Base-by-base conservation (phyloP, 139 green algal genomes). In the Chlorella sp. region DNA sequence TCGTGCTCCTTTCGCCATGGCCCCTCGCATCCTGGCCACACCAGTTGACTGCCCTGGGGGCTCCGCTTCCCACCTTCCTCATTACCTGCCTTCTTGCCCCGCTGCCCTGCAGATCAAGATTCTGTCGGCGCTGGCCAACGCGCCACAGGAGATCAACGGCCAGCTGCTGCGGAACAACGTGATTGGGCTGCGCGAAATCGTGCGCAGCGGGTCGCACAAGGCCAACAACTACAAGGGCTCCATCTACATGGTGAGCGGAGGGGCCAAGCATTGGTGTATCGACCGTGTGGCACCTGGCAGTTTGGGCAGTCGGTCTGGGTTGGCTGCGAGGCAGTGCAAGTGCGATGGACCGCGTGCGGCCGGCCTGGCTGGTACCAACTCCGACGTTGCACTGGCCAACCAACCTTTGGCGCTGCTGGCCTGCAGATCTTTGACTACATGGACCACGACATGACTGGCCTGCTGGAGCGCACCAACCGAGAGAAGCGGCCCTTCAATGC, bases 361-460 rank as follows among this genome's bases (percentile, higher is more conserved):
- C n/a, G n/a, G n/a, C n/a, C n/a, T n/a, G n/a, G n/a, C n/a, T n/a
- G n/a, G n/a, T n/a, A n/a, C n/a, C n/a, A n/a, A n/a, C n/a, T n/a
- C n/a, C n/a, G n/a, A n/a, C n/a, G n/a, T n/a, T 51, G 7, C 44
- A 51, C 44, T 51, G 44, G 44, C 44, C 44, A 9, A 51, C 9
- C 44, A 6, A 51, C 9, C 44, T 9, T 9, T 51, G 7, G 9
- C 44, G 7, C 44, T 51, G 44, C 9, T 51, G 6, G 11, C 51
- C 9, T 21, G 9, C 51, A 60, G 96, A 96, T 99, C 9, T 99
- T 99, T 91, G 97, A 99, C 87, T 99, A 99, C 89, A 98, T 98
- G 87, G 97, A 99, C 78, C 96, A 99, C 82, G 97, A 99, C 91
- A 86, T 99, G 63, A 98, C 97, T 0, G 97, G 97, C 28, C 89